phyloP scores from a whole-genome alignment of 2,329 filamentous ascomycete genomes.

The Ceratocystis ficicola region DNA sequence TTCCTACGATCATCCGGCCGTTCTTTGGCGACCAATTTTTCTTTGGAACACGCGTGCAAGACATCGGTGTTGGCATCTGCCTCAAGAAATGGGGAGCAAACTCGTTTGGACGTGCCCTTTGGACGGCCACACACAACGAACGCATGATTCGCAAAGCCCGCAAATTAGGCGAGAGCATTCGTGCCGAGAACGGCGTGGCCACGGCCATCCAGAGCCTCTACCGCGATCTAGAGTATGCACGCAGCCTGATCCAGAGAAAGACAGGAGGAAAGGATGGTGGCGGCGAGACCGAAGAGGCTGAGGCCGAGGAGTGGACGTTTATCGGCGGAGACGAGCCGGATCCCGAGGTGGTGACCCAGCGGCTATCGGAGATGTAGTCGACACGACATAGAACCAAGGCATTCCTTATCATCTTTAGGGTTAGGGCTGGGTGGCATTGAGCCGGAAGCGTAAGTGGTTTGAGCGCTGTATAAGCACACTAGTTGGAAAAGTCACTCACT shows the following conservation, averaged over 20 bases:
- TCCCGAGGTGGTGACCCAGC: slow-evolving; percentile 34
- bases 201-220: slow-evolving; percentile 87
- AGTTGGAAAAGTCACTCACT: background rate
- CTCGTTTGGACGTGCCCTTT: slow-evolving; percentile 72
- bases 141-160: slow-evolving; percentile 83
- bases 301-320: slow-evolving; percentile 85
- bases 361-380: slow-evolving; percentile 26
- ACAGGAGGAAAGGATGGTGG: slow-evolving; percentile 39
- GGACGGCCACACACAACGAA: slow-evolving; percentile 81
- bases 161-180: slow-evolving; percentile 73
- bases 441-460: background rate
- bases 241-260: slow-evolving; percentile 58
- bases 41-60: slow-evolving; percentile 79
- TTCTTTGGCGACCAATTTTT: slow-evolving; percentile 99
- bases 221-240: slow-evolving; percentile 86
- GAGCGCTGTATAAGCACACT: background rate
- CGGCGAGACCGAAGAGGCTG: slow-evolving; percentile 43
- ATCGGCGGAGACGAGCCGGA: slow-evolving; percentile 49
- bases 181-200: slow-evolving; percentile 82
- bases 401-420: too few species aligned
- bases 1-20: slow-evolving; percentile 87
- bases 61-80: slow-evolving; percentile 81
- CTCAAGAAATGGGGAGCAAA: slow-evolving; percentile 83
- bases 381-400: background rate
- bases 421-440: background rate